Evolutionary conservation across 805 yeast genomes (phyloP), one percentile per base, ranked within the genome.

Genomic region (Naumovozyma baii): DNA sequence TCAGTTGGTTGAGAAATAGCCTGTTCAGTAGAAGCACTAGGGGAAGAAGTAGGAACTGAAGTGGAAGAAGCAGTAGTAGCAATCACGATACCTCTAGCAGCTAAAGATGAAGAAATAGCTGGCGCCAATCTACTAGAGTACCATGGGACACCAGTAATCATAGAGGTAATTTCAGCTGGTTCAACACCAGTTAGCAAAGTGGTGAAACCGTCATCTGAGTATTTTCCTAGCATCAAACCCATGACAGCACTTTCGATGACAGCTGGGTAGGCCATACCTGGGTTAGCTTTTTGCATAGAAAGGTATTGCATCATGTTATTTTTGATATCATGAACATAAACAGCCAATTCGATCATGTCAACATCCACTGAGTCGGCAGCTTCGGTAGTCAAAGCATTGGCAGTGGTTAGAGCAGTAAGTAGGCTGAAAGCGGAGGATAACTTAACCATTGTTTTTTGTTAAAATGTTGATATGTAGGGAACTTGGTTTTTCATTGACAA

Each of bases 111-210:
- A 29, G 36, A 18, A 16, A 45, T 36, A 5, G 28, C 46, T 13
- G 56, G 47, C 30, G 42, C 46, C n/a, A 59, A 31, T 45, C 62
- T 57, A 29, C 51, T 39, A 13, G 59, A 50, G 46, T 57, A 63
- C 67, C 67, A 62, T 46, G 66, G 63, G 55, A 35, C 33, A 29
- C 32, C 37, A 16, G 63, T 52, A 25, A 61, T 47, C 40, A 55
- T 46, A 4, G 55, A 30, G 8, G 50, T 42, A 18, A 60, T 58
- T 25, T 49, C 52, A 39, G 38, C 38, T 40, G 51, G 44, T 41
- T 59, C 59, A 33, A 62, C 49, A 36, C 47, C 39, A 14, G 39
- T 13, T 46, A 43, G 59, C 41, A 58, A 46, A 18, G 62, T 47
- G 42, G 66, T 60, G 48, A 55, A 61, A n/a, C 57, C 49, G 18